Evolutionary conservation across 108 stramenopile genomes (phyloP).

Genomic region (Pseudonitzschia pungens): DNA sequence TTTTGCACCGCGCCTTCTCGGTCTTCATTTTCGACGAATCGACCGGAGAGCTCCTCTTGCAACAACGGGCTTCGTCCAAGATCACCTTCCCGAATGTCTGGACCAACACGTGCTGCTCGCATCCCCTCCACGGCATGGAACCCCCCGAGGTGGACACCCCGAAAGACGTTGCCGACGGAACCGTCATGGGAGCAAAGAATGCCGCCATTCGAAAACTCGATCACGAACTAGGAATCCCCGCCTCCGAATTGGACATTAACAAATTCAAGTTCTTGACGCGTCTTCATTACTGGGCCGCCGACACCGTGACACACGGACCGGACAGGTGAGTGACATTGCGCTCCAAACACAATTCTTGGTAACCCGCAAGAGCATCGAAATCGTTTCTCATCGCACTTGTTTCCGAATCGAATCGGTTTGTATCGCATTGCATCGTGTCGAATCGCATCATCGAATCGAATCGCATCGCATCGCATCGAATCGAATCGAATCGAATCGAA

Average conservation of each 20-base stretch:
- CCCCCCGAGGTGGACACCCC: constrained; percentile 74
- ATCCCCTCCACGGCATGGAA: constrained; percentile 93
- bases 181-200: constrained; percentile 87
- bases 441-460: neutral
- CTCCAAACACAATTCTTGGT: no score
- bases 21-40: constrained; percentile 95
- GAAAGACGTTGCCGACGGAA: constrained; percentile 59
- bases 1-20: constrained; percentile 97
- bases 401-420: neutral
- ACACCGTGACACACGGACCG: constrained; percentile 85
- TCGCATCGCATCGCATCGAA: no score
- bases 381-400: neutral
- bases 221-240: constrained; percentile 94
- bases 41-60: constrained; percentile 86
- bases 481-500: neutral
- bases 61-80: constrained; percentile 92
- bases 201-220: constrained; percentile 96
- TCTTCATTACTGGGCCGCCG: constrained; percentile 97
- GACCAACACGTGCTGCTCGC: constrained; percentile 99
- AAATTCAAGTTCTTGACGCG: constrained; percentile 96
- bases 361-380: no score
- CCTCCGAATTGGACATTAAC: constrained; percentile 52
- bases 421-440: no score
- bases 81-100: constrained; percentile 99
- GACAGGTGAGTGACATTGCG: constrained; percentile 60